These are phyloP conservation scores for Dichotomocladium elegans DNA, from an alignment of 371 early-diverging fungal genomes.

Conservation along the genomic window DNA sequence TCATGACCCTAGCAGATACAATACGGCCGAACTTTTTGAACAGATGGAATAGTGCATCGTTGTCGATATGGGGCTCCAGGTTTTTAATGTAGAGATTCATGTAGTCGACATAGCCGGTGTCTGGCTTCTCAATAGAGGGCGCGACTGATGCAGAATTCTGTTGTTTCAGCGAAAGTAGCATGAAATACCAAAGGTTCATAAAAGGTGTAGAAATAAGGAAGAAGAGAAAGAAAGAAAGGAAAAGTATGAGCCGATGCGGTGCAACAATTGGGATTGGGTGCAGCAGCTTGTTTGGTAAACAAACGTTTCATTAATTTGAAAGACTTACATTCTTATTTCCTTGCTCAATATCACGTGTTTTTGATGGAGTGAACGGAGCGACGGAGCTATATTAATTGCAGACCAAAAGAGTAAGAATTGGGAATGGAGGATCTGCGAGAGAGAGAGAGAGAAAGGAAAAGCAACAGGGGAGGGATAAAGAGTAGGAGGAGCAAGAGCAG, in stretches of 20 bases:
- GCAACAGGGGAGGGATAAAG: not conserved
- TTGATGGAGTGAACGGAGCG: conserved; percentile 10
- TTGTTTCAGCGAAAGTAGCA: conserved; percentile 5
- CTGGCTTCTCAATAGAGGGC: conserved; percentile 5
- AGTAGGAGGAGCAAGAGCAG: not conserved
- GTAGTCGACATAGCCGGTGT: conserved; percentile 16
- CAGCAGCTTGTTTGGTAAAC: conserved; percentile 12
- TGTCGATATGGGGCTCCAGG: conserved; percentile 27
- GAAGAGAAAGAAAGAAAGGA: conserved; percentile 5
- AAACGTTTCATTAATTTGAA: not conserved
- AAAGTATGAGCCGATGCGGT: not conserved
- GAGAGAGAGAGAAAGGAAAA: not conserved
- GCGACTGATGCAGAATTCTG: not conserved
- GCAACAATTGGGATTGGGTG: not conserved
- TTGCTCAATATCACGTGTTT: conserved; percentile 5
- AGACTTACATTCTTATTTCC: conserved; percentile 13
- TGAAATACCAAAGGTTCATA: conserved; percentile 7
- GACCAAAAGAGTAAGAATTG: too few relatives aligned
- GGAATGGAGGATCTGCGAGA: not conserved
- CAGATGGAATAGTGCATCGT: conserved; percentile 30
- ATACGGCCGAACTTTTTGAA: conserved; percentile 39
- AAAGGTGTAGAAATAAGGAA: not conserved
- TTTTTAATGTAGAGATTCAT: conserved; percentile 41
- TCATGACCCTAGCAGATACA: conserved; percentile 38
- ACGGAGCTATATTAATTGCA: conserved; percentile 12